phyloP scores from a whole-genome alignment of 1,284 basidiomycete genomes.

The Retiboletus fuscus region DNA sequence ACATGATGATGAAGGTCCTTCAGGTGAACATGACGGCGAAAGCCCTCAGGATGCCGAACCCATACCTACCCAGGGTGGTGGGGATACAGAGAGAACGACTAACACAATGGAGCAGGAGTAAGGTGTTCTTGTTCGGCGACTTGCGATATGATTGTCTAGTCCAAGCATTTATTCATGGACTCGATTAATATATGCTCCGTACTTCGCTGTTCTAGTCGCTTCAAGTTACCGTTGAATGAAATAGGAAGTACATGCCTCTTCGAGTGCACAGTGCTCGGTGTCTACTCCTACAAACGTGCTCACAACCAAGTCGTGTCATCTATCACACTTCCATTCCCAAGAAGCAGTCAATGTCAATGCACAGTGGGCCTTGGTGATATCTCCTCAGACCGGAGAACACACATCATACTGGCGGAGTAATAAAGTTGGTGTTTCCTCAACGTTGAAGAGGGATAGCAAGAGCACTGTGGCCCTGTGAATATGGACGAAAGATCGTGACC shows the following conservation, averaged over 20 bases:
- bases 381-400: background rate
- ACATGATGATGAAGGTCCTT: background rate
- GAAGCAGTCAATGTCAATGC: background rate
- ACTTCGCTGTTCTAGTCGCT: no score
- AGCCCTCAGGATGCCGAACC: background rate
- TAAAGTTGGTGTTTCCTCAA: no score
- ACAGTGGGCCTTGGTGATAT: background rate
- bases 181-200: no score
- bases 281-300: slow-evolving; percentile 6
- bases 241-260: background rate
- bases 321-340: slow-evolving; percentile 2
- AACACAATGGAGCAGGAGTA: slow-evolving; percentile 3
- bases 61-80: background rate
- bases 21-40: background rate
- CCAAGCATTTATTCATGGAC: no score
- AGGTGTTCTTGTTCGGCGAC: background rate
- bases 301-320: background rate
- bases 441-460: no score
- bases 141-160: background rate
- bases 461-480: background rate
- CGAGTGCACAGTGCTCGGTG: background rate
- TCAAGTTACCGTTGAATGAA: background rate
- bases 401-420: no score
- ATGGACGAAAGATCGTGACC: background rate
- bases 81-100: background rate